Conservation (phyloP, 169 alveolate species). For the Babesia ovis region DNA sequence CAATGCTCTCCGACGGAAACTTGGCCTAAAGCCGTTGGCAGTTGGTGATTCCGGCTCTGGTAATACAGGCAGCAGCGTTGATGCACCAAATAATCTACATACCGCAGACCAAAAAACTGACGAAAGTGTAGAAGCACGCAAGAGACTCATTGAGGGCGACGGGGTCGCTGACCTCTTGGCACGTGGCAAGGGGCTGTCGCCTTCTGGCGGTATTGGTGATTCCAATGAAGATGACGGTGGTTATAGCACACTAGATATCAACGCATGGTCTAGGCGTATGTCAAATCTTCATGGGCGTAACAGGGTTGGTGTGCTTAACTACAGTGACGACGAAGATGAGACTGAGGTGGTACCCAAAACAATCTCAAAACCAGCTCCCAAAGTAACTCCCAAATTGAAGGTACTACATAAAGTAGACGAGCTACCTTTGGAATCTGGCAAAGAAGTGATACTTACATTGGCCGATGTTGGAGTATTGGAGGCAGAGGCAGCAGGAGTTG, state of each 20-base stretch:
- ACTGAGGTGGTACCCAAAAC: neutral
- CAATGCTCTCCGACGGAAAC: conserved; percentile 47
- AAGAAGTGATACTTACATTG: conserved; percentile 53
- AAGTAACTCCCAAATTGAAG: conserved; percentile 31
- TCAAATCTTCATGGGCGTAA: conserved; percentile 12
- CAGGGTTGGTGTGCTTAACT: conserved; percentile 27
- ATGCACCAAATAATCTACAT: neutral
- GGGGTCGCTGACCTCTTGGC: conserved; percentile 47
- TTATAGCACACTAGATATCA: conserved; percentile 29
- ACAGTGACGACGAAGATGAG: conserved; percentile 67
- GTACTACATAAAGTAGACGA: conserved; percentile 62
- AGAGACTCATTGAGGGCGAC: conserved; percentile 52
- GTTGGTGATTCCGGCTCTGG: conserved; percentile 14
- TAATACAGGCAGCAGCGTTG: neutral
- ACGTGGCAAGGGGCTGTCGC: conserved; percentile 26
- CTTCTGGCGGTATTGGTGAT: neutral
- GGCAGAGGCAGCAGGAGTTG: conserved; percentile 62
- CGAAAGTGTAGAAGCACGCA: conserved; percentile 28
- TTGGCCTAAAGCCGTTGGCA: conserved; percentile 67
- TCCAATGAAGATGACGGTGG: conserved; percentile 18
- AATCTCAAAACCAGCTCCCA: neutral
- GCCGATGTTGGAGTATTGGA: conserved; percentile 64
- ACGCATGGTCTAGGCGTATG: conserved; percentile 64
- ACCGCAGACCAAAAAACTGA: conserved; percentile 23
- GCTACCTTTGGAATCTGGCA: conserved; percentile 40